Evolutionary conservation across 768 basidiomycete genomes (phyloP).

Genomic region (Lepiota brunneoincarnata): DNA sequence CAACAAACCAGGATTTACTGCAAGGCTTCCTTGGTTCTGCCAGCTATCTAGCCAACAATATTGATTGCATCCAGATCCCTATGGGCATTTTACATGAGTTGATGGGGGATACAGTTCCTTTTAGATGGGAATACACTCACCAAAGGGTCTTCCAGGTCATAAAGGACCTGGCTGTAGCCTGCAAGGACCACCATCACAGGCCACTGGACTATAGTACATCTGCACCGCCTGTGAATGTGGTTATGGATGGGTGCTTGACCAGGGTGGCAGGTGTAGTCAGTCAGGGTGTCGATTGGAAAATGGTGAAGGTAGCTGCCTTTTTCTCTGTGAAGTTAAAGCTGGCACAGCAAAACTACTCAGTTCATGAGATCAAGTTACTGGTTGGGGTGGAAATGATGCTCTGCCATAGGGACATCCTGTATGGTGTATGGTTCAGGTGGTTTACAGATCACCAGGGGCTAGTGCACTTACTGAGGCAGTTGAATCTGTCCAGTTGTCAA

Average conservation of each 20-base stretch:
- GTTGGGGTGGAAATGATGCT: constrained; percentile 34
- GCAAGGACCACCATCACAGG: constrained; percentile 14
- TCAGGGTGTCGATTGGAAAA: constrained; percentile 20
- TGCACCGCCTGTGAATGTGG: constrained; percentile 21
- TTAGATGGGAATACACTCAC: constrained; percentile 18
- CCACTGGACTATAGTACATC: constrained; percentile 16
- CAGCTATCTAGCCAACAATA: constrained; percentile 20
- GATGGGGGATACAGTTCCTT: constrained; percentile 15
- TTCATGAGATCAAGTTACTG: constrained; percentile 35
- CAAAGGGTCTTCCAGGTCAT: constrained; percentile 29
- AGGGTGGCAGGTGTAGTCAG: constrained; percentile 21
- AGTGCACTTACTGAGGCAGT: constrained; percentile 28
- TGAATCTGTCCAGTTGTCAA: constrained; percentile 32
- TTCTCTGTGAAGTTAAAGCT: constrained; percentile 33
- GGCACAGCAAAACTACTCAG: constrained; percentile 35
- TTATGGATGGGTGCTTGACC: constrained; percentile 25
- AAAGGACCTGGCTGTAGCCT: constrained; percentile 18
- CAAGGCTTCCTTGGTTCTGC: constrained; percentile 8
- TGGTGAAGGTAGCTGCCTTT: constrained; percentile 24
- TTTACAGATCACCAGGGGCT: constrained; percentile 33
- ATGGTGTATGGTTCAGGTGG: constrained; percentile 27
- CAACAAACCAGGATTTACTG: constrained; percentile 15
- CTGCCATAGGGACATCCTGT: constrained; percentile 23
- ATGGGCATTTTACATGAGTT: constrained; percentile 25
- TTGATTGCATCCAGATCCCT: constrained; percentile 22